Base-by-base conservation (phyloP, 192 early-diverging fungal genomes). In the Funneliformis geosporum region DNA sequence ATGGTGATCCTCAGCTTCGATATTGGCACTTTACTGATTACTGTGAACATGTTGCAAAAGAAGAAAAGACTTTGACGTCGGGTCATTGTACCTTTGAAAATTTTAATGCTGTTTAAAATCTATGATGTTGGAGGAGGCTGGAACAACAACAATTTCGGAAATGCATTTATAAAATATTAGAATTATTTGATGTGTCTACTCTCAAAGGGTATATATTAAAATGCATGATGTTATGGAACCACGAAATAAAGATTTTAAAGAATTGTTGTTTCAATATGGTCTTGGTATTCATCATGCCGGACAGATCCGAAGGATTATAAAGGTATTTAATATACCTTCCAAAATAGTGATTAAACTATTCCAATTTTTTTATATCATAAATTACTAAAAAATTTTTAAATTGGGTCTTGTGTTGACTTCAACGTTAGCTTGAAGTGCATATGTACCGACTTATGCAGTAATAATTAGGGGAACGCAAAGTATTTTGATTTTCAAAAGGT, bases 361-460 rank as follows among this genome's bases (percentile, higher is more conserved):
- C n/a, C n/a, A n/a, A n/a, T n/a, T n/a, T n/a, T n/a, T 11, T 60
- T 65, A 50, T 18, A 46, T 70, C 5, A 60, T 38, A 42, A 59
- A 16, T 8, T n/a, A n/a, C n/a, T n/a, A n/a, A n/a, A n/a, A n/a
- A n/a, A 75, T 23, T 25, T 33, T 27, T 44, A 33, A 7, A 86
- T 33, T 85, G 90, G 79, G 94, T 97, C 8, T 87, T 99, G 40
- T 97, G 93, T 84, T 99, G 97, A 99, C 98, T 23, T 90, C 98
- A 7, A 99, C 98, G 0, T 87, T 99, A 43, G 98, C 98, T 12
- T 99, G 98, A 97, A 97, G 97, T 84, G 96, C 98, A 61, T 98
- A 99, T 80, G 89, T 99, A 80, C 98, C 97, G 1, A 97, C 98
- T 12, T 98, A 98, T 81, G 97, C 98, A 0, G 98, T 99, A 11